Conservation (phyloP, 2,329 filamentous ascomycete species). For the Periconia sp. region DNA sequence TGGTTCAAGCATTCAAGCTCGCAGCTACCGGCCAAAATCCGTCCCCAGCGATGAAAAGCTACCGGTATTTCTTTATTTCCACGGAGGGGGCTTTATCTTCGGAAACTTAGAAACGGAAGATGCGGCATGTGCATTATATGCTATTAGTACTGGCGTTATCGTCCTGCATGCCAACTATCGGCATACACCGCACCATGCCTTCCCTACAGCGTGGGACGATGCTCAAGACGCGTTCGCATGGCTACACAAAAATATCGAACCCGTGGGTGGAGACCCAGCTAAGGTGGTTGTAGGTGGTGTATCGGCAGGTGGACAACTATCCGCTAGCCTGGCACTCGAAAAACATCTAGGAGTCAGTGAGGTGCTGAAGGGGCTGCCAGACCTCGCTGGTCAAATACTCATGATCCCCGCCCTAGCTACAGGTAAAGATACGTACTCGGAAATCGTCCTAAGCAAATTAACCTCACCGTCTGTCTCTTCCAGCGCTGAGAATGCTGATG, state of each 20-base stretch:
- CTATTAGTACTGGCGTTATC: slow-evolving; percentile 49
- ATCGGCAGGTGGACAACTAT: slow-evolving; percentile 59
- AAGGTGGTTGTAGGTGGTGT: slow-evolving; percentile 59
- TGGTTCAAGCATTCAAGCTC: slow-evolving; percentile 51
- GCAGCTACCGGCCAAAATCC: slow-evolving; percentile 54
- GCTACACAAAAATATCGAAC: slow-evolving; percentile 54
- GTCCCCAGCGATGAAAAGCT: slow-evolving; percentile 43
- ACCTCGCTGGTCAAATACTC: slow-evolving; percentile 56
- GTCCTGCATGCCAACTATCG: slow-evolving; percentile 66
- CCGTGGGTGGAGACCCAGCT: slow-evolving; percentile 47
- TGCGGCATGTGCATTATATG: slow-evolving; percentile 56
- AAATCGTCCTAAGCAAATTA: slow-evolving; percentile 46
- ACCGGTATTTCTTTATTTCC: slow-evolving; percentile 57
- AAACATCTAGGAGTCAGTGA: slow-evolving; percentile 52
- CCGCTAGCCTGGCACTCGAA: slow-evolving; percentile 51
- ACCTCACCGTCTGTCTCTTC: slow-evolving; percentile 50
- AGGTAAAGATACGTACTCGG: slow-evolving; percentile 40
- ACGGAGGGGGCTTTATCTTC: slow-evolving; percentile 64
- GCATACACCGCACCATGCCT: slow-evolving; percentile 61
- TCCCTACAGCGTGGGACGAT: slow-evolving; percentile 62
- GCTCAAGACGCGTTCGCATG: slow-evolving; percentile 61
- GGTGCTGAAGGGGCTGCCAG: slow-evolving; percentile 28
- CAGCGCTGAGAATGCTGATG: slow-evolving; percentile 51
- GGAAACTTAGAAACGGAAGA: slow-evolving; percentile 62
- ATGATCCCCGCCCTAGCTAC: slow-evolving; percentile 48